These are phyloP conservation scores for Aspergillus haitiensis DNA, from an alignment of 495 filamentous ascomycete species.

Conservation along the genomic window DNA sequence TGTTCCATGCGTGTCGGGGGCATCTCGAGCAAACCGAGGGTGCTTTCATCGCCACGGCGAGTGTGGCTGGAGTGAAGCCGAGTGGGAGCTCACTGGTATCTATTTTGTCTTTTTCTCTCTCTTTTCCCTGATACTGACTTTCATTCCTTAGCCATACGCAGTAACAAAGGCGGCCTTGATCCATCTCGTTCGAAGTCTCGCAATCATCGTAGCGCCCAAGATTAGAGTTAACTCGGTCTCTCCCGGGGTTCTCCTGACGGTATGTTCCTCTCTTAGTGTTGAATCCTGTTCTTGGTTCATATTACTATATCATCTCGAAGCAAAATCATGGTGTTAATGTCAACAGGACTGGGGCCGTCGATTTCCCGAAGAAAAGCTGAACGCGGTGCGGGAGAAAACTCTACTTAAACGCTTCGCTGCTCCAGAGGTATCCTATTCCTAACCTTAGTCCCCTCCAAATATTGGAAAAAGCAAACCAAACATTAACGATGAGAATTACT, in stretches of 20 bases:
- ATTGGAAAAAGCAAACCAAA: not conserved
- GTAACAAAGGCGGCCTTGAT: constrained; percentile 7
- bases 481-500: not conserved
- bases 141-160: not conserved
- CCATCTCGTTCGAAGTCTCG: constrained; percentile 6
- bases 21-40: constrained; percentile 5
- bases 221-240: constrained; percentile 9
- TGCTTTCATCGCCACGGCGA: constrained; percentile 6
- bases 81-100: constrained; percentile 10
- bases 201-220: constrained; percentile 3
- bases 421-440: constrained; percentile 5
- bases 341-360: constrained; percentile 4
- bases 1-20: constrained; percentile 6
- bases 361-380: not conserved
- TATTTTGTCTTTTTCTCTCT: not conserved
- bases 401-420: constrained; percentile 8
- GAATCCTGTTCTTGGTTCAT: not conserved
- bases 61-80: constrained; percentile 12
- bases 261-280: not conserved
- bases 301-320: too few relatives aligned
- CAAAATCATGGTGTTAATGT: not conserved
- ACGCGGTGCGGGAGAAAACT: constrained; percentile 5
- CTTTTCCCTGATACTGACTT: not conserved
- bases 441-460: too few relatives aligned
- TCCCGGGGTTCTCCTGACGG: constrained; percentile 8